Evolutionary conservation across 2,329 filamentous ascomycete species (phyloP).

Genomic region (Tolypocladium ovalisporum): DNA sequence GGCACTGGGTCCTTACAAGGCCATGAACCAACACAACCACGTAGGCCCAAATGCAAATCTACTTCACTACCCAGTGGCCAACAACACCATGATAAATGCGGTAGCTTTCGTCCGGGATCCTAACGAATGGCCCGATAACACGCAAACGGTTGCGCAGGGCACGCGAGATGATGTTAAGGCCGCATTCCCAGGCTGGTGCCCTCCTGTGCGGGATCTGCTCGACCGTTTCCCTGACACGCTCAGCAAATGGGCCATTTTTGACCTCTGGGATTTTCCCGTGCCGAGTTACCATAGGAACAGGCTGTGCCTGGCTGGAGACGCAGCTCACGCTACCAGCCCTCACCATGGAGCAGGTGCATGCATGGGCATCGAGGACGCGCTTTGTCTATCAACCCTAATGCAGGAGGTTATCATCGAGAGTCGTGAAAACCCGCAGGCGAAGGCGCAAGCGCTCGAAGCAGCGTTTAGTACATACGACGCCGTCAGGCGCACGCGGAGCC

Average conservation of each 20-base stretch:
- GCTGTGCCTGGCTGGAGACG: constrained; percentile 45
- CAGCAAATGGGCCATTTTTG: constrained; percentile 33
- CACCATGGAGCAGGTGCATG: constrained; percentile 49
- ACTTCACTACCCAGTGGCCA: background rate
- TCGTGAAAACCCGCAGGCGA: background rate
- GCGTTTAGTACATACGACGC: constrained; percentile 3
- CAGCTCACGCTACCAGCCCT: constrained; percentile 51
- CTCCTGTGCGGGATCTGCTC: background rate
- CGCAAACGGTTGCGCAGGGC: background rate
- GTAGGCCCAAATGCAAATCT: background rate
- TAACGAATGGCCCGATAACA: background rate
- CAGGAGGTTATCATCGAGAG: background rate
- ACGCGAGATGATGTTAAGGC: background rate
- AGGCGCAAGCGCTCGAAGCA: background rate
- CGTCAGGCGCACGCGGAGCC: constrained; percentile 3
- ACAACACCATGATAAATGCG: background rate
- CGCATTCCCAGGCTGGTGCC: background rate
- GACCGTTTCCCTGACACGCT: background rate
- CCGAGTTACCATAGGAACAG: constrained; percentile 29
- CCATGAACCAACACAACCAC: constrained; percentile 10
- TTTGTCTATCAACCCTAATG: background rate
- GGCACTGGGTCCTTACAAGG: constrained; percentile 29
- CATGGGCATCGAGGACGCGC: constrained; percentile 23
- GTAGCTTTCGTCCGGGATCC: background rate
- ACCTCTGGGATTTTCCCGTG: constrained; percentile 30